A percentile compares a stretch with the other conserved stretches of the same genome.
Evolutionary conservation across 345 rosid species (phyloP).

Genomic region (Rhodomyrtus tomentosa): DNA sequence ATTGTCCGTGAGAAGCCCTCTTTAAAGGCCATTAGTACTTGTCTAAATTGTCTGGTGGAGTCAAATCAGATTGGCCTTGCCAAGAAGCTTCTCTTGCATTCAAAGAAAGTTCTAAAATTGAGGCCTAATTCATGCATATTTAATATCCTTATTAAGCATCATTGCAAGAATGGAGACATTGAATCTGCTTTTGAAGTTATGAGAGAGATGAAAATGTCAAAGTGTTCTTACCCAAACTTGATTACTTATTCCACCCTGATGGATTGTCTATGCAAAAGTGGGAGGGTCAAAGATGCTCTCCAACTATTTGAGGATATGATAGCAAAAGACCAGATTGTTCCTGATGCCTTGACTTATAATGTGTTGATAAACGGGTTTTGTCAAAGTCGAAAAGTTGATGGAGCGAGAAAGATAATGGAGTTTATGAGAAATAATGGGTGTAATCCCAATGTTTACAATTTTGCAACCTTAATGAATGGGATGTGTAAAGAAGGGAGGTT

Average conservation of each 20-base stretch:
- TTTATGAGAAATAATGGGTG: constrained; percentile 78
- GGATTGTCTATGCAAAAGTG: constrained; percentile 24
- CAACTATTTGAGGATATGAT: constrained; percentile 27
- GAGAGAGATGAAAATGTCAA: constrained; percentile 26
- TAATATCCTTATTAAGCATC: constrained; percentile 76
- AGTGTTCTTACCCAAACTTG: constrained; percentile 17
- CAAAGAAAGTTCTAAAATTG: constrained; percentile 30
- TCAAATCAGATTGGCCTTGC: constrained; percentile 50
- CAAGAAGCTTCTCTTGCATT: constrained; percentile 33
- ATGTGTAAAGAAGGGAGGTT: constrained; percentile 13
- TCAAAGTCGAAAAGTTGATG: constrained; percentile 53
- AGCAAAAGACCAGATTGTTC: constrained; percentile 32
- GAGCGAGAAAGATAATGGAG: constrained; percentile 60
- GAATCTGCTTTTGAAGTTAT: constrained; percentile 14
- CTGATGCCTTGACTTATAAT: constrained; percentile 68
- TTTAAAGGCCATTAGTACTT: constrained; percentile 68
- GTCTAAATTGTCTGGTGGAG: constrained; percentile 70
- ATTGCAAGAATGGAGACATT: constrained; percentile 51
- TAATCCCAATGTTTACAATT: constrained; percentile 42
- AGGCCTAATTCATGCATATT: constrained; percentile 82
- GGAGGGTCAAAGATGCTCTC: constrained; percentile 10
- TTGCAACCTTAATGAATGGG: constrained; percentile 27
- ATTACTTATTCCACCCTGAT: constrained; percentile 23
- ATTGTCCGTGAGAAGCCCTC: constrained; percentile 74
- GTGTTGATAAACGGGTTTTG: constrained; percentile 77